Evolutionary conservation across 2,329 filamentous ascomycete genomes (phyloP), one percentile per base, ranked within the genome.

Genomic region (Cytospora schulzeri): DNA sequence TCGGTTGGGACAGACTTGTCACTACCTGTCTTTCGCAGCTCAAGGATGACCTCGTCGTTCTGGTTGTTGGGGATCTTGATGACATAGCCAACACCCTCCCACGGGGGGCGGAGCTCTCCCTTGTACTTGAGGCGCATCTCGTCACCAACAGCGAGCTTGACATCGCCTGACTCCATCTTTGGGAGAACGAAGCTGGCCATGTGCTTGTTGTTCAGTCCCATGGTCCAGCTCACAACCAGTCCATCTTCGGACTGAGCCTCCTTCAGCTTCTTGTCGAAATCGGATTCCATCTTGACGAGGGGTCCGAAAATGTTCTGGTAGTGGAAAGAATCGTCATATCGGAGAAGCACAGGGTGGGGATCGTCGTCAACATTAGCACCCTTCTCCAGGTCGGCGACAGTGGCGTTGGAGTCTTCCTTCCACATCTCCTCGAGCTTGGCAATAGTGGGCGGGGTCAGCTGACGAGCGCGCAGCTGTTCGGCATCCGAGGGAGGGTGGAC

Each of bases 1-100:
- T 99, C 94, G 0, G 92, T 97, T 0, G 95, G 95, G 1, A 98
- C 92, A 31, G 91, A 92, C 78, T 98, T 98, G 80, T 98, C 93
- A 74, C 96, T 96, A 67, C 92, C 93, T 68, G 95, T 94, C 72
- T 95, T 92, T 70, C 95, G 91, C 74, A 99, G 80, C 76, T 99
- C 95, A 69, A 99, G 90, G 12, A 91, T 96, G 60, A 99, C 95
- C 76, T 99, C 94, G 73, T 99, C 95, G 17, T 93, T 97, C 80
- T 97, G 93, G 78, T 98, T 98, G 83, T 99, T 98, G 26, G 95
- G 96, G 66, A 99, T 98, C 80, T 99, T 99, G 80, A 98, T 93
- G 67, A 99, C 95, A 77, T 99, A 99, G 69, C 95, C 95, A 38
- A 99, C 95, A 45, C 95, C 95, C 76, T 99, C 95, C 95, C 95